phyloP scores from a whole-genome alignment of 495 filamentous ascomycete genomes.

The Friedmanniomyces simplex region DNA sequence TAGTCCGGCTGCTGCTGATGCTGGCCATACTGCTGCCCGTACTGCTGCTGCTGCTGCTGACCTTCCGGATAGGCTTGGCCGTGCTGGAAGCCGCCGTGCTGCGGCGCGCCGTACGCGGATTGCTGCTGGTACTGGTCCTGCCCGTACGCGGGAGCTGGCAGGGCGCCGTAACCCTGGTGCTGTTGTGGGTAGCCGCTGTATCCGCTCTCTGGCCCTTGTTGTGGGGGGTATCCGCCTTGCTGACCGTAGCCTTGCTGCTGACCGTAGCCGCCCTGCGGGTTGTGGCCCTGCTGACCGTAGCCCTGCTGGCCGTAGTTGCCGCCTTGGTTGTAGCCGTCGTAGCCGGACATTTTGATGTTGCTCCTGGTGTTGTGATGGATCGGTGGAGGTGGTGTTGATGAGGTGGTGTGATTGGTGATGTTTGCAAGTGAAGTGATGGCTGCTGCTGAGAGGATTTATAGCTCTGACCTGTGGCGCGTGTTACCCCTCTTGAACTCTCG shows the following conservation, averaged over 20 bases:
- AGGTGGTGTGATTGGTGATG: neutral
- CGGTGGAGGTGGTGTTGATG: no score
- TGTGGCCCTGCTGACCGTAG: slow-evolving; percentile 34
- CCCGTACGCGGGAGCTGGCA: slow-evolving; percentile 13
- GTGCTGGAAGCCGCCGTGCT: slow-evolving; percentile 39
- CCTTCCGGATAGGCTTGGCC: slow-evolving; percentile 9
- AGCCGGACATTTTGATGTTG: slow-evolving; percentile 7
- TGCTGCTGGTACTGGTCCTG: slow-evolving; percentile 29
- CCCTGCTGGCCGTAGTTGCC: slow-evolving; percentile 21
- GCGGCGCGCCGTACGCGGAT: slow-evolving; percentile 37
- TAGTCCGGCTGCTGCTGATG: slow-evolving; percentile 18
- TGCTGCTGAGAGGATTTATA: neutral
- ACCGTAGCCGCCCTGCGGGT: slow-evolving; percentile 26
- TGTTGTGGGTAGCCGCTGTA: slow-evolving; percentile 22
- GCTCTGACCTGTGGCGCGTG: neutral
- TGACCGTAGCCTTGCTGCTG: slow-evolving; percentile 27
- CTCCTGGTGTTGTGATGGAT: neutral
- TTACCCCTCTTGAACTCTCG: neutral
- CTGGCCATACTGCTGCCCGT: slow-evolving; percentile 25
- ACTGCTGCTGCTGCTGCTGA: slow-evolving; percentile 3
- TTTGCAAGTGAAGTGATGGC: neutral
- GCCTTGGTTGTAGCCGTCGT: slow-evolving; percentile 6
- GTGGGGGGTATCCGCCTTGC: slow-evolving; percentile 37
- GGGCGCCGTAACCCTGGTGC: slow-evolving; percentile 21
- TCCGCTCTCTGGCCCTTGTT: slow-evolving; percentile 22